Evolutionary conservation across 768 basidiomycete species (phyloP), one percentile per base, ranked within the genome.

Genomic region (Amanita phalloides): DNA sequence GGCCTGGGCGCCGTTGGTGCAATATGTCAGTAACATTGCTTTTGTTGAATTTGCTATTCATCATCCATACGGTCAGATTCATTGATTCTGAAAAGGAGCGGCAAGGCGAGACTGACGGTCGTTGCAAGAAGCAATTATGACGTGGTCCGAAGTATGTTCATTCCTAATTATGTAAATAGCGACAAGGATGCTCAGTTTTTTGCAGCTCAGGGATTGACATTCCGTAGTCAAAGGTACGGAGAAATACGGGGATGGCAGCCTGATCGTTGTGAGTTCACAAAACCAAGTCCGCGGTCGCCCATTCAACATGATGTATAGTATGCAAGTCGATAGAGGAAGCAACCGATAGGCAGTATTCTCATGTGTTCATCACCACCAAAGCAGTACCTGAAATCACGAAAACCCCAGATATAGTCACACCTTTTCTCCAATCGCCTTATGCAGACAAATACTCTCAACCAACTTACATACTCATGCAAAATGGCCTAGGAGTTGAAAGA

Each of bases 41-140:
- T 13, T 33, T 13, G 3, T 35, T 6, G 28, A 33, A 13, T 7
- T 25, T 42, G 35, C 26, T 42, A 10, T 9, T n/a, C 35, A 45
- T 13, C 35, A 43, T 49, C 8, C 20, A 41, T 39, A 54, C 45
- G 49, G 39, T 39, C 49, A 84, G 81, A 81, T 58, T 73, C 81
- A 1, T 68, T 75, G 47, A 70, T 83, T 49, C 66, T 84, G 20
- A 70, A 78, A 54, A 67, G 75, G 53, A 78, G 80, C 57, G 76
- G 79, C 9, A 67, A 74, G 28, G 83, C 76, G 1, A 71, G 77
- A 23, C 79, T 90, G 7, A 89, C 87, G 1, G 81, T 72, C 14
- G 82, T 90, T 1, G 87, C 86, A 1, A 66, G 87, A 51, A 79
- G 85, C 47, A 86, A 87, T 54, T 84, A 77, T 60, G 72, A 79